A percentile compares a stretch with the other conserved stretches of the same genome.
Evolutionary conservation across 75 land plant genomes (phyloP).

Genomic region (Cunninghamia lanceolata): DNA sequence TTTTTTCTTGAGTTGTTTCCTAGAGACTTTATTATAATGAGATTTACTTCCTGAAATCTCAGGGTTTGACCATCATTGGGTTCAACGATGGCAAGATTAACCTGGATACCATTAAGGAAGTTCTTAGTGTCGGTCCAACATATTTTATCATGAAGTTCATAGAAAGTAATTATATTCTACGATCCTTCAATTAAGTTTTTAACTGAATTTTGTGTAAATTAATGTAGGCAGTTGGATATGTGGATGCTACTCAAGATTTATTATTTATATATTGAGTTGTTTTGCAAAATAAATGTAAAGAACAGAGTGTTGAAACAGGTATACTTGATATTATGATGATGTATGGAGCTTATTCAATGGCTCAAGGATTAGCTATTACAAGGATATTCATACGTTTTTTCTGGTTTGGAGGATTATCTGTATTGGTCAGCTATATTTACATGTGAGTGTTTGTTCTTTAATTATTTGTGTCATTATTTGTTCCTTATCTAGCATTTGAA

Average conservation of each 20-base stretch:
- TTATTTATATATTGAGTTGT: neutral
- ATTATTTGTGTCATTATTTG: neutral
- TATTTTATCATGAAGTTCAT: conserved; percentile 83
- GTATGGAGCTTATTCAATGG: conserved; percentile 81
- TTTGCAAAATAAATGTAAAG: neutral
- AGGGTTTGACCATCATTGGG: conserved; percentile 84
- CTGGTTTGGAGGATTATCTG: conserved; percentile 66
- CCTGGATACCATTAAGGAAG: conserved; percentile 50
- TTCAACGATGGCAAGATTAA: conserved; percentile 53
- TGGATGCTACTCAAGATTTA: neutral
- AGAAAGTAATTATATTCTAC: conserved; percentile 54
- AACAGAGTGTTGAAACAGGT: conserved; percentile 37
- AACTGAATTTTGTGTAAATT: neutral
- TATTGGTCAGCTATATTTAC: conserved; percentile 50
- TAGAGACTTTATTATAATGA: neutral
- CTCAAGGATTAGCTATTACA: conserved; percentile 67
- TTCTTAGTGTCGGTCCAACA: conserved; percentile 87
- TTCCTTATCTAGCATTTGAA: neutral
- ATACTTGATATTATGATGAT: conserved; percentile 78
- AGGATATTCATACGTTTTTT: conserved; percentile 71
- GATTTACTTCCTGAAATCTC: neutral
- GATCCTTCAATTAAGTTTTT: neutral
- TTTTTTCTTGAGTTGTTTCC: neutral
- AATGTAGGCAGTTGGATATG: neutral
- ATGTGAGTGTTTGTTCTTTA: conserved; percentile 47